Evolutionary conservation across 2,329 filamentous ascomycete species (phyloP).

Genomic region (Aspergillus sp.): DNA sequence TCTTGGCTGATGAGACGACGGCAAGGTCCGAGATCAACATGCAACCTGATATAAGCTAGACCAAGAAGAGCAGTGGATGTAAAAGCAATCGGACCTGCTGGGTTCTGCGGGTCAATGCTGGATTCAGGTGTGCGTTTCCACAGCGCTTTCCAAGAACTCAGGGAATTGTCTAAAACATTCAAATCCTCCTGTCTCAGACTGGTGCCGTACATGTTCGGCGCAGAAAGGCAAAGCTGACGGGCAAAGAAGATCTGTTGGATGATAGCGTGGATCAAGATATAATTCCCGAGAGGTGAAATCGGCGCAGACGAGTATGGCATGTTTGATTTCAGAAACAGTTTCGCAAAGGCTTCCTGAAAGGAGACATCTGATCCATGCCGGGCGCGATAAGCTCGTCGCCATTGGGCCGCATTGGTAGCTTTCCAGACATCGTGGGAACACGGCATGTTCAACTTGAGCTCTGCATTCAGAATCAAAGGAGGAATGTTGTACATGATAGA

Average conservation of each 20-base stretch:
- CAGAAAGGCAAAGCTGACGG: slow-evolving; percentile 43
- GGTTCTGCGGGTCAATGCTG: slow-evolving; percentile 50
- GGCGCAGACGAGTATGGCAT: slow-evolving; percentile 29
- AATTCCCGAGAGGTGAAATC: slow-evolving; percentile 50
- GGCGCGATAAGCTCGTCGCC: slow-evolving; percentile 39
- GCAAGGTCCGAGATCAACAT: slow-evolving; percentile 45
- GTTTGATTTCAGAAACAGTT: slow-evolving; percentile 37
- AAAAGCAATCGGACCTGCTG: slow-evolving; percentile 50
- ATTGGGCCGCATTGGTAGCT: slow-evolving; percentile 46
- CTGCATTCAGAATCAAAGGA: slow-evolving; percentile 52
- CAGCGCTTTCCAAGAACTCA: slow-evolving; percentile 48
- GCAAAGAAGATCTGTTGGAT: slow-evolving; percentile 52
- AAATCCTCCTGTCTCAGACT: slow-evolving; percentile 43
- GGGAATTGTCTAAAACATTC: slow-evolving; percentile 40
- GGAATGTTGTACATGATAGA: slow-evolving; percentile 60
- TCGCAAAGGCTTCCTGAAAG: slow-evolving; percentile 43
- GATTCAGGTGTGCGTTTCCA: slow-evolving; percentile 52
- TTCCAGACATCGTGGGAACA: slow-evolving; percentile 53
- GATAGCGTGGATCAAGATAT: slow-evolving; percentile 51
- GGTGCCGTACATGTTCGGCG: slow-evolving; percentile 38
- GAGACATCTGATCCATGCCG: slow-evolving; percentile 30
- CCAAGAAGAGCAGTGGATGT: slow-evolving; percentile 46
- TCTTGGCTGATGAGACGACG: slow-evolving; percentile 45
- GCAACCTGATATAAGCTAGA: slow-evolving; percentile 44
- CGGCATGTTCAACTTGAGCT: slow-evolving; percentile 52